phyloP scores from a whole-genome alignment of 345 rosid genomes.

The Ailanthus altissimus region DNA sequence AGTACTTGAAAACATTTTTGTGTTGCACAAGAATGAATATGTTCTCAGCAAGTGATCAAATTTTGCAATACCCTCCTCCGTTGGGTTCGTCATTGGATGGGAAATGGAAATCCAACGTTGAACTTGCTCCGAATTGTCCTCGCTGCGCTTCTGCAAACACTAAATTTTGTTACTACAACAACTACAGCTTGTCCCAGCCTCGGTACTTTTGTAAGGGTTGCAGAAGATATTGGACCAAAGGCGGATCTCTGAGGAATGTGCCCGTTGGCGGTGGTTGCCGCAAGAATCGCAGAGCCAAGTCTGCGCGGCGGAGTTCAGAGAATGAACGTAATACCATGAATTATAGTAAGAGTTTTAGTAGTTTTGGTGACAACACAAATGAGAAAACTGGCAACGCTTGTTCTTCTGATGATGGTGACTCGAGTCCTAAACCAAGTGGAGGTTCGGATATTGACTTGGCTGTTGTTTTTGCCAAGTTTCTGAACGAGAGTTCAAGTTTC shows the following conservation, averaged over 20 bases:
- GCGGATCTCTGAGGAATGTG: constrained; percentile 79
- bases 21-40: background rate
- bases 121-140: constrained; percentile 73
- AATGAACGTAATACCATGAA: constrained; percentile 14
- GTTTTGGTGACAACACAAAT: constrained; percentile 13
- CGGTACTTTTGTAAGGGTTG: constrained; percentile 84
- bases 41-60: constrained; percentile 21
- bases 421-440: background rate
- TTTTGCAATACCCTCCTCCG: constrained; percentile 27
- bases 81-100: constrained; percentile 11
- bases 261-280: constrained; percentile 82
- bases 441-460: constrained; percentile 64
- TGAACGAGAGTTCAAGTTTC: constrained; percentile 37
- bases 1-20: background rate
- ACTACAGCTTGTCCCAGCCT: constrained; percentile 92
- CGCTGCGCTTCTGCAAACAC: constrained; percentile 89
- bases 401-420: constrained; percentile 6
- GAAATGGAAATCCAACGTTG: constrained; percentile 42
- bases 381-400: constrained; percentile 18
- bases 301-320: constrained; percentile 35
- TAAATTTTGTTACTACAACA: constrained; percentile 90
- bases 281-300: constrained; percentile 57
- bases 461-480: constrained; percentile 67
- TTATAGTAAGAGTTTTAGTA: constrained; percentile 24
- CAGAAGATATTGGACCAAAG: constrained; percentile 88